Evolutionary conservation across 139 green algal species (phyloP).

Genomic region (Nannochloris sp.): DNA sequence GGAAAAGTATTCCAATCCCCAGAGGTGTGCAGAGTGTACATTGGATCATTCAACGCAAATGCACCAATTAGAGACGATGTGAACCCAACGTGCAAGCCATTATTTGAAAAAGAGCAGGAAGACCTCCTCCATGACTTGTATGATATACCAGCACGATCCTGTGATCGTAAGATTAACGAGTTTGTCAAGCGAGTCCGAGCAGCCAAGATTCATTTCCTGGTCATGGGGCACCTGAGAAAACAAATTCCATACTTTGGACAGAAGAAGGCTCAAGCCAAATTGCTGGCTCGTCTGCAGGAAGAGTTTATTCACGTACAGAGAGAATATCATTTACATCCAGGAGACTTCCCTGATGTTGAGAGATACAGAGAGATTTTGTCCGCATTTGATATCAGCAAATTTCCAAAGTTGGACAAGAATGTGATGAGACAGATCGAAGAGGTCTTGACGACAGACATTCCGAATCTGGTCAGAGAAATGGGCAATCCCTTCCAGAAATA

Average conservation of each 20-base stretch:
- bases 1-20: conserved; percentile 89
- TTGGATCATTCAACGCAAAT: conserved; percentile 78
- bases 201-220: conserved; percentile 83
- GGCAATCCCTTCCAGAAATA: conserved; percentile 64
- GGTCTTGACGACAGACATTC: conserved; percentile 77
- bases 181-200: conserved; percentile 95
- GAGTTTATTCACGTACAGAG: conserved; percentile 75
- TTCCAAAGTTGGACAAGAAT: conserved; percentile 61
- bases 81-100: conserved; percentile 60
- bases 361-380: conserved; percentile 76
- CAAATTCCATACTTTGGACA: conserved; percentile 82
- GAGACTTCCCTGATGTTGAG: conserved; percentile 83
- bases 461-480: conserved; percentile 77
- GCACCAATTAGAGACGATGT: conserved; percentile 43
- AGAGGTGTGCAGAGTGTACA: conserved; percentile 89
- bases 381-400: conserved; percentile 71
- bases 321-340: conserved; percentile 79
- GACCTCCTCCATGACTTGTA: conserved; percentile 86
- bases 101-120: conserved; percentile 88
- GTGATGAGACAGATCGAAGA: conserved; percentile 68
- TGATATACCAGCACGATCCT: conserved; percentile 72
- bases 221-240: conserved; percentile 74
- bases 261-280: conserved; percentile 48
- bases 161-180: conserved; percentile 91
- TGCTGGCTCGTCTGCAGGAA: conserved; percentile 48